A percentile compares a stretch with the other conserved stretches of the same genome.
Conservation (phyloP, 768 basidiomycete genomes). For the Mrakia blollopis region DNA sequence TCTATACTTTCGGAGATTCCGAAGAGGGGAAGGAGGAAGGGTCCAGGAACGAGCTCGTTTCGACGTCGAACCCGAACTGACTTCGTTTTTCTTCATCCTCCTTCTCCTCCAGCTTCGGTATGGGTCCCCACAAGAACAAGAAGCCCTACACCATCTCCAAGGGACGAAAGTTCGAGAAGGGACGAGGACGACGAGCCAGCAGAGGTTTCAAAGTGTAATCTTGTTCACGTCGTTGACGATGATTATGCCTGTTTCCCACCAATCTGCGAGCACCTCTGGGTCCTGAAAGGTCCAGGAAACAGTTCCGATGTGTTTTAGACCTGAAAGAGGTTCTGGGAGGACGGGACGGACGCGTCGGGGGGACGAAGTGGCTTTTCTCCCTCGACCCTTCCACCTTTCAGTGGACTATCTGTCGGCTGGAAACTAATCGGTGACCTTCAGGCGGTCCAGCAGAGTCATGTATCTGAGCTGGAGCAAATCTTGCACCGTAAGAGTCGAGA, state of each 20-base stretch:
- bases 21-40: neutral
- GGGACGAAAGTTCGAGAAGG: constrained; percentile 98
- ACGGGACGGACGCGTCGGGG: too few relatives aligned
- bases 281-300: too few relatives aligned
- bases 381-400: too few relatives aligned
- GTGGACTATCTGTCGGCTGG: too few relatives aligned
- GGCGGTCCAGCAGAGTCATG: too few relatives aligned
- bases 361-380: too few relatives aligned
- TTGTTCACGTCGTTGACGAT: neutral
- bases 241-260: neutral
- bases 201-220: constrained; percentile 31
- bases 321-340: too few relatives aligned
- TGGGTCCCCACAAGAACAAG: constrained; percentile 71
- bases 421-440: too few relatives aligned
- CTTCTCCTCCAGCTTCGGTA: constrained; percentile 95
- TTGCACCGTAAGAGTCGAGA: too few relatives aligned
- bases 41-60: neutral
- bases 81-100: neutral
- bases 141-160: constrained; percentile 93
- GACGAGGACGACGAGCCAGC: constrained; percentile 28
- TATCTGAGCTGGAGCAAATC: too few relatives aligned
- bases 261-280: neutral
- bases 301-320: too few relatives aligned
- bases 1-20: neutral
- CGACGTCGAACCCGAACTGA: neutral